Evolutionary conservation across 1,284 basidiomycete species (phyloP).

Genomic region (Somion occarium): DNA sequence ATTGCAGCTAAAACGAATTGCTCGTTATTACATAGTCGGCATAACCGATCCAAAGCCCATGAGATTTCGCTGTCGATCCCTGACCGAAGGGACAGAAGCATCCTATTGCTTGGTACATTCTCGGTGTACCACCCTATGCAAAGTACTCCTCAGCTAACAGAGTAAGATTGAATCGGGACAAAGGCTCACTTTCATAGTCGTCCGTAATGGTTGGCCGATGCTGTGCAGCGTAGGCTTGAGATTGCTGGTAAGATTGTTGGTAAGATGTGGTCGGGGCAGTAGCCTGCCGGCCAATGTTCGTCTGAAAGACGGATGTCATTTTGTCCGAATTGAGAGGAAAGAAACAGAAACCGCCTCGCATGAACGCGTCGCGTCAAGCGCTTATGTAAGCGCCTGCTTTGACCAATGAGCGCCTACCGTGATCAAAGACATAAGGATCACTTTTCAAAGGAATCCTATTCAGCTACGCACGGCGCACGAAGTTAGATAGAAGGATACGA

Average conservation of each 20-base stretch:
- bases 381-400: no score
- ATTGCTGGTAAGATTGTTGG: not conserved
- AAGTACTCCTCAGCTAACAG: not conserved
- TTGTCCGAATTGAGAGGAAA: no score
- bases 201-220: slow-evolving; percentile 50
- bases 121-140: slow-evolving; percentile 76
- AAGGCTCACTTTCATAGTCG: slow-evolving; percentile 67
- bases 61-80: slow-evolving; percentile 71
- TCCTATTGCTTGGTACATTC: slow-evolving; percentile 65
- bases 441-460: no score
- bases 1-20: slow-evolving; percentile 63
- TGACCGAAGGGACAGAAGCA: slow-evolving; percentile 75
- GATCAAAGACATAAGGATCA: no score
- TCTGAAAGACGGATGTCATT: slow-evolving; percentile 6
- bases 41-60: slow-evolving; percentile 79
- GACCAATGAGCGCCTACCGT: no score
- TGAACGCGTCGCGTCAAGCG: no score
- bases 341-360: no score
- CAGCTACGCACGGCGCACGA: no score
- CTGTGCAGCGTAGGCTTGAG: not conserved
- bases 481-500: no score
- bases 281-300: not conserved
- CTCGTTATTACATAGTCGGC: slow-evolving; percentile 71
- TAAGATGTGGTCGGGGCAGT: not conserved
- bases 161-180: slow-evolving; percentile 9